Evolutionary conservation across 2,329 filamentous ascomycete genomes (phyloP), one percentile per base, ranked within the genome.

Genomic region (Tolypocladium paradoxum): DNA sequence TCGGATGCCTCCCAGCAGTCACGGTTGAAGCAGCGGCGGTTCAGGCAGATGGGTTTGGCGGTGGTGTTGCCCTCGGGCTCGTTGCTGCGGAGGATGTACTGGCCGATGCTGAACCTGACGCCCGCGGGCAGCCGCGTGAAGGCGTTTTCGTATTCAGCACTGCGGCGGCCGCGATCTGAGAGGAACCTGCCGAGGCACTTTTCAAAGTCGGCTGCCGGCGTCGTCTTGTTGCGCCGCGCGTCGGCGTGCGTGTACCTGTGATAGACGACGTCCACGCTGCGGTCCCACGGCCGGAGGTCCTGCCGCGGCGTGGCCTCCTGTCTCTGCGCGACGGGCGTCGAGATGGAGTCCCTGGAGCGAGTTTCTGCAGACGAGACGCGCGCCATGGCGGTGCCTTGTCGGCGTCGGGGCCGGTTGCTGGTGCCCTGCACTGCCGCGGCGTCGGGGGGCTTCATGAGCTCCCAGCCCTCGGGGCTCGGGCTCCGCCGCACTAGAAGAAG

Each of bases 221-320:
- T 47, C 24, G 50, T 31, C 43, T 40, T n/a, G 8, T 37, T n/a
- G 27, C 43, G 14, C 4, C 16, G 22, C 4, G 18, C 37, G 3
- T 58, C 53, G 43, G 46, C 55, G 6, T 57, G 52, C 2, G 54
- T 48, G 8, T 61, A 22, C 2, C 57, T 54, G 48, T 70, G 66
- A 40, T 65, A 69, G n/a, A 71, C 63, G 6, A 68, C 55, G 29
- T 72, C 69, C n/a, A 70, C 56, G 11, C 60, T 60, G 2, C 69
- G 65, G 48, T 72, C 65, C 69, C 69, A 72, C 0, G 68, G 57
- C 2, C 68, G 67, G 7, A 63, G 58, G 9, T 16, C 4, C 47
- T 43, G 12, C 36, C 49, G 18, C 35, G n/a, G 7, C 24, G 20
- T 33, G 5, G n/a, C 46, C 36, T 18, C 43, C 51, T 12, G 47